phyloP scores from a whole-genome alignment of 768 basidiomycete species.

The Lyophyllum semitale region DNA sequence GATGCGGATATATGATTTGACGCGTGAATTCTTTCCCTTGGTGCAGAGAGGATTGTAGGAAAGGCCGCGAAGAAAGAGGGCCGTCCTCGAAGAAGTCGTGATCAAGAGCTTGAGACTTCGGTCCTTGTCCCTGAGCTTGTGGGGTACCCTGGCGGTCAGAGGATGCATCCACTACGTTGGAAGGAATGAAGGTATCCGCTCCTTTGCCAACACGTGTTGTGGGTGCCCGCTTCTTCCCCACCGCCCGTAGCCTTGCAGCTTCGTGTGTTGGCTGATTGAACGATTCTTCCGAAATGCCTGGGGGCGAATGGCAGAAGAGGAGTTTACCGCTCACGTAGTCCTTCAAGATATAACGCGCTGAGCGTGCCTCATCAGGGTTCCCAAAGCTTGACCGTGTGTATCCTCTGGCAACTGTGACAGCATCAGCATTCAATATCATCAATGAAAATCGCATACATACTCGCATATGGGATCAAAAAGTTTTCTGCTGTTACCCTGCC shows the following conservation, averaged over 20 bases:
- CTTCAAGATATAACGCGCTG: conserved; percentile 90
- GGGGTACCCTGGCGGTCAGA: conserved; percentile 23
- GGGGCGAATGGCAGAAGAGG: conserved; percentile 89
- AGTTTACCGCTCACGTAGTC: conserved; percentile 97
- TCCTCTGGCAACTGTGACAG: conserved; percentile 80
- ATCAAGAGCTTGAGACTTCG: conserved; percentile 74
- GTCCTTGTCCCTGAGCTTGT: conserved; percentile 35
- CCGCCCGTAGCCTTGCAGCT: conserved; percentile 55
- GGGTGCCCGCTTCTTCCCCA: conserved; percentile 88
- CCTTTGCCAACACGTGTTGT: conserved; percentile 81
- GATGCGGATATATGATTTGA: conserved; percentile 76
- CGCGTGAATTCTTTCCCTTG: conserved; percentile 66
- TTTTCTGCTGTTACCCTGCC: conserved; percentile 75
- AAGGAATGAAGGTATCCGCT: conserved; percentile 78
- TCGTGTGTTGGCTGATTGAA: conserved; percentile 80
- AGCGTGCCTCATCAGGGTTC: conserved; percentile 94
- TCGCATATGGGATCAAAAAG: conserved; percentile 87
- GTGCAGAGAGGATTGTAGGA: conserved; percentile 58
- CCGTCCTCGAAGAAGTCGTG: conserved; percentile 76
- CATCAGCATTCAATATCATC: conserved; percentile 16
- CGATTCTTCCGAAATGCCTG: conserved; percentile 56
- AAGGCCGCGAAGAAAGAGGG: conserved; percentile 57
- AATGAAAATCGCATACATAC: conserved; percentile 52
- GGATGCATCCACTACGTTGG: conserved; percentile 27
- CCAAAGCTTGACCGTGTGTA: conserved; percentile 93